Evolutionary conservation across 208 protist genomes (phyloP), one percentile per base, ranked within the genome.

Genomic region (Acanthamoeba castellanii): DNA sequence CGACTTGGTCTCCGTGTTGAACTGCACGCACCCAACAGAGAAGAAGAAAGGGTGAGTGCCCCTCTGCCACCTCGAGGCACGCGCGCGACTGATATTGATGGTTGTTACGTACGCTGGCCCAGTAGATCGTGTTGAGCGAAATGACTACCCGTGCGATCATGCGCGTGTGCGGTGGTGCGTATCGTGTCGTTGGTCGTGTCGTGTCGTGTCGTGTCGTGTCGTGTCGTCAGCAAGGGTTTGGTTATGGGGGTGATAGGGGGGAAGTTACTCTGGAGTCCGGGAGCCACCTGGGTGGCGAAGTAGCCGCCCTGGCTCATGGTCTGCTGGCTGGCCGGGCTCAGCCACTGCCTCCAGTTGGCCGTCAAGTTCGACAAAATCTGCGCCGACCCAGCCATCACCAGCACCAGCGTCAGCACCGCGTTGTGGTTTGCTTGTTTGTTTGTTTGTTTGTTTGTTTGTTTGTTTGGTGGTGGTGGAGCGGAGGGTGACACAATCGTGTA

Each of bases 101-200:
- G n/a, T n/a, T n/a, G n/a, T 64, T 4, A 74, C 68, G 68, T 55
- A 84, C 76, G 76, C 14, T 84, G 20, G 76, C 76, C 76, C 76
- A 84, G 45, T 84, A 84, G 14, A 84, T 84, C 9, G 76, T 84
- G 76, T 84, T 84, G 25, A 84, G 76, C 45, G 76, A 84, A 20
- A 84, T 57, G 25, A 84, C 76, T 82, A 30, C 13, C 30, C 66
- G 27, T 27, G 13, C 8, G 13, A n/a, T n/a, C n/a, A n/a, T n/a
- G n/a, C n/a, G n/a, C n/a, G n/a, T n/a, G n/a, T n/a, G n/a, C n/a
- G n/a, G n/a, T n/a, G n/a, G n/a, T n/a, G n/a, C n/a, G n/a, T n/a
- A n/a, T n/a, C n/a, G n/a, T n/a, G n/a, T n/a, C n/a, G n/a, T n/a
- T n/a, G n/a, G n/a, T n/a, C n/a, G n/a, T n/a, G n/a, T n/a, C n/a